Conservation (phyloP, 2,329 filamentous ascomycete species). For the Cercospora sp. region DNA sequence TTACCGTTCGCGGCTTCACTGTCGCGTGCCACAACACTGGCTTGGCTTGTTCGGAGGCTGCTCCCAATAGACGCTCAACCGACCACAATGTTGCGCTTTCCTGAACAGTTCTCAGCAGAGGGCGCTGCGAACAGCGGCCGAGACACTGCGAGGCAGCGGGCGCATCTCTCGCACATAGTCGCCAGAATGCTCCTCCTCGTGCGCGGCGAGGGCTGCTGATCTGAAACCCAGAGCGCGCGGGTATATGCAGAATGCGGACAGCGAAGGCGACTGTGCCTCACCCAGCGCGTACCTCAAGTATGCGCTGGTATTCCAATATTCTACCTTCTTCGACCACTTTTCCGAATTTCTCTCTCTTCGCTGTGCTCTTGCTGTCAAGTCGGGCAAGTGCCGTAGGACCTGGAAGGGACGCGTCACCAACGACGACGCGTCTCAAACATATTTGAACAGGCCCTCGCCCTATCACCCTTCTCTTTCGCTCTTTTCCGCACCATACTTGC, state of each 20-base stretch:
- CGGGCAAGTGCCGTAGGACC: background rate
- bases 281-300: background rate
- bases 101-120: background rate
- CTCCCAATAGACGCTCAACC: no score
- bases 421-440: background rate
- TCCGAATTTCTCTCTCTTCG: background rate
- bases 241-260: background rate
- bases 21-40: background rate
- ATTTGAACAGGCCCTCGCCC: background rate
- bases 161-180: background rate
- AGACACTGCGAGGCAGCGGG: background rate
- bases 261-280: background rate
- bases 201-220: background rate
- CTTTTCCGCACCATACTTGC: background rate
- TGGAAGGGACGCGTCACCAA: background rate
- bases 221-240: background rate
- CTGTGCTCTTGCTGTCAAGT: background rate
- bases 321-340: background rate
- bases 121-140: background rate
- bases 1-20: background rate
- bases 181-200: background rate
- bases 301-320: background rate
- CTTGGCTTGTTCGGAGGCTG: background rate
- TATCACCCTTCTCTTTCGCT: background rate
- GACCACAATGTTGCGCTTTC: no score